Evolutionary conservation across 176 grass and related monocot genomes (phyloP).

Genomic region (Pharus latifolius): DNA sequence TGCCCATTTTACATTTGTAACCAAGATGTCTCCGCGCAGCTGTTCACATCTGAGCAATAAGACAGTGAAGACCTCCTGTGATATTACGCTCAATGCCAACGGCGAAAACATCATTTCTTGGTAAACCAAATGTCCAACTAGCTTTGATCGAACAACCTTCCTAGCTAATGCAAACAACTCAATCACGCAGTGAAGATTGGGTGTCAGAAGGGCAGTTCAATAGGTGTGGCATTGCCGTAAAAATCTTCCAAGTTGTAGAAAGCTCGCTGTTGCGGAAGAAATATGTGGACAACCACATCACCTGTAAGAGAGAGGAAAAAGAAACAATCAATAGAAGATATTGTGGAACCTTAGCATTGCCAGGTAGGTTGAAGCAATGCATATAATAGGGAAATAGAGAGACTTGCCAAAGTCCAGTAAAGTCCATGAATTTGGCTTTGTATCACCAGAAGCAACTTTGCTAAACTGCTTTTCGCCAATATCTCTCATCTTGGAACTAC

Average conservation of each 20-base stretch:
- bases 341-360: neutral
- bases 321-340: neutral
- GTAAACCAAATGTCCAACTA: neutral
- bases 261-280: slow-evolving; percentile 70
- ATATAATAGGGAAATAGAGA: neutral
- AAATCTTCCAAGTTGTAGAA: slow-evolving; percentile 98
- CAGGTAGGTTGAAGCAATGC: too few relatives aligned
- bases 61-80: neutral
- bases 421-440: slow-evolving; percentile 90
- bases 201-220: slow-evolving; percentile 82
- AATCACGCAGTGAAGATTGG: slow-evolving; percentile 31
- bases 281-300: slow-evolving; percentile 98
- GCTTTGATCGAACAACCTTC: neutral
- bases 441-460: slow-evolving; percentile 80
- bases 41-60: neutral
- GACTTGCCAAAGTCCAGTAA: slow-evolving; percentile 77
- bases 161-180: neutral
- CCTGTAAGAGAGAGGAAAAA: slow-evolving; percentile 56
- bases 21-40: neutral
- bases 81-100: neutral
- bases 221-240: slow-evolving; percentile 71
- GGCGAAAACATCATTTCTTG: neutral
- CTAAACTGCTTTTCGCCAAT: slow-evolving; percentile 78
- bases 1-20: neutral
- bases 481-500: slow-evolving; percentile 82